Percentiles rank a stretch among this genome's conserved stretches.
Evolutionary conservation across 257 asterid genomes (phyloP).

Genomic region (Agastache rugosa): DNA sequence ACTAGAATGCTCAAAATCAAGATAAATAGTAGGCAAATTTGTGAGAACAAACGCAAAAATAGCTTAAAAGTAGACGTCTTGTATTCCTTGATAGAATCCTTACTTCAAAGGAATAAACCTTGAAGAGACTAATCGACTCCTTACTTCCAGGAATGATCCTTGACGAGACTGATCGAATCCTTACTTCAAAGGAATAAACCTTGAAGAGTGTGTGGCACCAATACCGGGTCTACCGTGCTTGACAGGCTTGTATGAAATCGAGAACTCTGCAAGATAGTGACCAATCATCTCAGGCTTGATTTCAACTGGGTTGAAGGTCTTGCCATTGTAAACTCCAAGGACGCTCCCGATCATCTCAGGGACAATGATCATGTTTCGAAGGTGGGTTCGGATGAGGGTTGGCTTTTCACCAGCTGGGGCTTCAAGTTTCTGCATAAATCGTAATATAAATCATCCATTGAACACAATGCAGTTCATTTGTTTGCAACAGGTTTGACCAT

Average conservation of each 20-base stretch:
- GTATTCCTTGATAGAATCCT: too few relatives aligned
- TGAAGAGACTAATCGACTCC: background rate
- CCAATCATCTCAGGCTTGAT: constrained; percentile 95
- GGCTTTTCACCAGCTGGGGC: constrained; percentile 89
- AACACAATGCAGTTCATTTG: background rate
- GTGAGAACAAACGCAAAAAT: too few relatives aligned
- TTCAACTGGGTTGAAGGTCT: constrained; percentile 82
- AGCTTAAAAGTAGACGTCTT: too few relatives aligned
- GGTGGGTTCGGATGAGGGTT: constrained; percentile 73
- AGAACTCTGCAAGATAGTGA: constrained; percentile 85
- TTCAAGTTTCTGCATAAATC: constrained; percentile 64
- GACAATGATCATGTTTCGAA: constrained; percentile 81
- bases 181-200: constrained; percentile 86
- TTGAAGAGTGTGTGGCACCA: constrained; percentile 90
- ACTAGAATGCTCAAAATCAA: background rate
- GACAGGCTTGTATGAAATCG: constrained; percentile 83
- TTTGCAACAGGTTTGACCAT: background rate
- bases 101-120: too few relatives aligned
- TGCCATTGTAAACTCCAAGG: constrained; percentile 84
- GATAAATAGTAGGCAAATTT: background rate
- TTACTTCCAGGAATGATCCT: background rate
- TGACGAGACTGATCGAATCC: background rate
- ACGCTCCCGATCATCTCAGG: constrained; percentile 95
- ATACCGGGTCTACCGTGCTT: constrained; percentile 96
- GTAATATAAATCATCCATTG: background rate